Conservation (phyloP, 176 grass and related monocot genomes). For the Musa schizocarpa region DNA sequence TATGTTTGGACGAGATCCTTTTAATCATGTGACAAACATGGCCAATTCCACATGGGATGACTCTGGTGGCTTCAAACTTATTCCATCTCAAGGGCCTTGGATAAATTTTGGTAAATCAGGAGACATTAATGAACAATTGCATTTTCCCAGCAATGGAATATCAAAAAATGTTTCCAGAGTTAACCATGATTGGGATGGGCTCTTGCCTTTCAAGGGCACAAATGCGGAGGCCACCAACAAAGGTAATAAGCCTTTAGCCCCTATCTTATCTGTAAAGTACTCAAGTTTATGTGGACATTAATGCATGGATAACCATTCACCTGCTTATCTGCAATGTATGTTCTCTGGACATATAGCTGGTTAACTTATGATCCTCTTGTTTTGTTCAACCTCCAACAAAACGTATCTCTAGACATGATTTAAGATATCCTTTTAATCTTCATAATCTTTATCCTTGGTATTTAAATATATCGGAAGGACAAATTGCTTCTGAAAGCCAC, state of each 20-base stretch:
- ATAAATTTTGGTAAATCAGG: not conserved
- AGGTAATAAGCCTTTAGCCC: slow-evolving; percentile 23
- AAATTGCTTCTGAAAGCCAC: no score
- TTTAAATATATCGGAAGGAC: no score
- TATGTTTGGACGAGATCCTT: not conserved
- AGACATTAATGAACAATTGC: not conserved
- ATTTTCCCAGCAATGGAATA: slow-evolving; percentile 28
- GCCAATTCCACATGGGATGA: not conserved
- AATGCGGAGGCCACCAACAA: slow-evolving; percentile 25
- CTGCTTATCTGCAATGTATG: no score
- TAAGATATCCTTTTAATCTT: no score
- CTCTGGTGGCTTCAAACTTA: not conserved
- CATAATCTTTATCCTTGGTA: no score
- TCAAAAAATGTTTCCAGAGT: slow-evolving; percentile 30
- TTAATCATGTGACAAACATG: not conserved
- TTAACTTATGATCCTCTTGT: no score
- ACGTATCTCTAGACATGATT: no score
- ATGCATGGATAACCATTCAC: not conserved
- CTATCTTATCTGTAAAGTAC: not conserved
- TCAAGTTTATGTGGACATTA: not conserved
- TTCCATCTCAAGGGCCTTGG: not conserved
- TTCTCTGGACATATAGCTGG: no score
- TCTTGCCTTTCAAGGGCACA: slow-evolving; percentile 54
- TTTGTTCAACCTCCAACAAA: no score
- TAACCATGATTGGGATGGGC: slow-evolving; percentile 38